Evolutionary conservation across 371 early-diverging fungal species (phyloP), one percentile per base, ranked within the genome.

Genomic region (Mortierella sp.): DNA sequence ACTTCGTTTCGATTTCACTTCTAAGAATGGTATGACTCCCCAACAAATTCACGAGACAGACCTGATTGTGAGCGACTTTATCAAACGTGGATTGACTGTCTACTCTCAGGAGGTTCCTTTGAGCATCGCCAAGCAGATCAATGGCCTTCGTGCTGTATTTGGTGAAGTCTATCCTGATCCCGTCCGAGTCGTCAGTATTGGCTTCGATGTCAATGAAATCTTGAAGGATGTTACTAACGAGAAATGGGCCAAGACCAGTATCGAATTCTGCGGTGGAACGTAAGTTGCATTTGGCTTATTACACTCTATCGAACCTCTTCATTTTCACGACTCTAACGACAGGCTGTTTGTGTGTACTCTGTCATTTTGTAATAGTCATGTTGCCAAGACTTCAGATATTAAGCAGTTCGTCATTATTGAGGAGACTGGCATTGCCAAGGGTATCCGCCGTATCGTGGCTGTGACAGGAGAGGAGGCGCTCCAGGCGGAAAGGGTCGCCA

Each of bases 231-330:
- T 96, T 1, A 76, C 88, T 45, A 95, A 97, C 76, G 88, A 89
- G 48, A 88, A 92, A 65, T 98, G 97, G 96, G 84, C 85, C 8
- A 86, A 89, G 43, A 89, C 91, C 75, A 95, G 96, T 59, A 90
- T 97, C 64, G 99, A 99, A 87, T 95, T 99, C 85, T 99, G 99
- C 85, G 99, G 99, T 83, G 99, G 99, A 76, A 99, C 99, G 77
- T 86, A 69, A 85, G 85, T 85, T 6, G 19, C 52, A 10, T 38
- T 38, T 10, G 15, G 43, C 43, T 4, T 13, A 38, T 32, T 38
- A n/a, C 21, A 62, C 22, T 28, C 58, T 22, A 22, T 38, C 1
- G 33, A 16, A 11, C 43, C 10, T 21, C 4, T 24, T 24, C 13
- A 24, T 61, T 33, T 11, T 16, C 16, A 28, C 28, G 24, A 45